phyloP scores from a whole-genome alignment of 768 basidiomycete species.

The Pleurotus ostreatus region DNA sequence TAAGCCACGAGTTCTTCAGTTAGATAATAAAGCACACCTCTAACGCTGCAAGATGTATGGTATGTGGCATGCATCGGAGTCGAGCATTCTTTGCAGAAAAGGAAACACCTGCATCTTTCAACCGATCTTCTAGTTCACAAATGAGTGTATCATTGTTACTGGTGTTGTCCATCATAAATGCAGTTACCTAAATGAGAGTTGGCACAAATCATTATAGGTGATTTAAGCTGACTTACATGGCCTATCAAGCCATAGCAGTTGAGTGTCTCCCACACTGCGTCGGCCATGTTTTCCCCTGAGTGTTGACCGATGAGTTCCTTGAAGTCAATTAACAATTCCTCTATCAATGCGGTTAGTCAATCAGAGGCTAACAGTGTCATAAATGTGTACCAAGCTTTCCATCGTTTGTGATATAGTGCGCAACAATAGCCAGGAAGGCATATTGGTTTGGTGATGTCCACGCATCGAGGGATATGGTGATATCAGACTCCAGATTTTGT shows the following conservation, averaged over 20 bases:
- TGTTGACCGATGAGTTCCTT: constrained; percentile 21
- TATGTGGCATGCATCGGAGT: constrained; percentile 24
- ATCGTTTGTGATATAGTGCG: constrained; percentile 19
- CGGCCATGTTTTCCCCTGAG: constrained; percentile 23
- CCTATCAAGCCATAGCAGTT: constrained; percentile 14
- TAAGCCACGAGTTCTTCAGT: not conserved
- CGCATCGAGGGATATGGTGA: constrained; percentile 21
- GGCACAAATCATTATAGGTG: not conserved
- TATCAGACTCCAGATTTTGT: constrained; percentile 6
- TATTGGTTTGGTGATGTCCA: constrained; percentile 21
- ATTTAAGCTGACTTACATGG: not conserved
- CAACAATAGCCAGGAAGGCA: constrained; percentile 20
- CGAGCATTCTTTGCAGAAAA: constrained; percentile 15
- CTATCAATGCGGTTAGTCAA: constrained; percentile 9
- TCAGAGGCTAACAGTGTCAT: constrained; percentile 1
- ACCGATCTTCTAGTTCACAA: constrained; percentile 1
- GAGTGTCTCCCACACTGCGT: constrained; percentile 16
- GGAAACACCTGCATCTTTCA: not conserved
- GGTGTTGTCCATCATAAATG: not conserved
- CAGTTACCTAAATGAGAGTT: not conserved
- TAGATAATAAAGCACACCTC: constrained; percentile 12
- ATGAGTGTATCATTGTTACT: not conserved
- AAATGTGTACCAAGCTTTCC: constrained; percentile 17
- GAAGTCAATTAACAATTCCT: constrained; percentile 23
- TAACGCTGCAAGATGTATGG: constrained; percentile 19